Evolutionary conservation across 352 stramenopile species (phyloP), one percentile per base, ranked within the genome.

Genomic region (Phytopythium delawarense): DNA sequence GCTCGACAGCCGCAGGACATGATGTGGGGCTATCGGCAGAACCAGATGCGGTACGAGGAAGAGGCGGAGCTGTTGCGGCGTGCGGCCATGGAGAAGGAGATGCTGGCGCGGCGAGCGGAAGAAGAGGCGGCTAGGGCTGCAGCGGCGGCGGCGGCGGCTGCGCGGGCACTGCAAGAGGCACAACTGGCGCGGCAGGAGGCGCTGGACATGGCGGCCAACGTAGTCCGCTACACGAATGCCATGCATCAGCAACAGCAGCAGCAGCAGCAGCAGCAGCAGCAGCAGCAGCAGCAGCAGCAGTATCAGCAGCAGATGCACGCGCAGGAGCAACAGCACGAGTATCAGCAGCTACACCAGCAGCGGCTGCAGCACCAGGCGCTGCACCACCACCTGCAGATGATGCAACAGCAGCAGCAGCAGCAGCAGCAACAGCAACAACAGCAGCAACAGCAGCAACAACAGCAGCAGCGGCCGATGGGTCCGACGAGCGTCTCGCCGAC

Each of bases 161-260:
- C 87, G 0, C 72, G 83, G 48, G 86, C 86, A 7, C 71, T 92
- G 2, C 84, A 92, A 40, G 86, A 92, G 55, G 86, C 86, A 0
- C 79, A 89, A 23, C 77, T 92, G 53, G 87, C 87, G 15, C 81
- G 85, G 0, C 78, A 92, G 39, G 80, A 94, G 76, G 87, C 85
- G 15, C 75, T 94, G 69, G 81, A 95, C 52, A 89, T 94, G 85
- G 84, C 85, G 54, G 81, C 82, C 7, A 87, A 81, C 56, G 75
- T 84, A 45, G 82, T 79, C 3, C 76, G 81, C 23, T 92, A 92
- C 68, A 88, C 82, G 53, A 85, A 60, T 58, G 79, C 72, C 32
- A 88, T 91, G 59, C 84, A 93, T 60, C 80, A 91, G 21, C 82
- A 75, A 34, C 66, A 72, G 62, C 64, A 68, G 20, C 73, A 78